Conservation (phyloP, 306 rosid genomes). For the Elaeagnus macrophylla region DNA sequence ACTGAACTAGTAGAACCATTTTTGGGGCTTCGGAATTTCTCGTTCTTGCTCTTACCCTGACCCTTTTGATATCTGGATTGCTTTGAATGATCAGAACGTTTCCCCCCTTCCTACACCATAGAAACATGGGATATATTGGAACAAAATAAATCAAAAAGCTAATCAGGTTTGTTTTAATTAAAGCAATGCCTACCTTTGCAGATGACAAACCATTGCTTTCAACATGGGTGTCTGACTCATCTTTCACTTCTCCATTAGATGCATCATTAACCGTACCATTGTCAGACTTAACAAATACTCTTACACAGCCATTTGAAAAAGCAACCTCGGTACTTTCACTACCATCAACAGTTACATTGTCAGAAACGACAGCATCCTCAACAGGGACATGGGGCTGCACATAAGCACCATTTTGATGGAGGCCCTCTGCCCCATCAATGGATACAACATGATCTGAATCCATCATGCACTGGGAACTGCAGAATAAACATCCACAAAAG, state of each 20-base stretch:
- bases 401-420: constrained; percentile 51
- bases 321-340: constrained; percentile 20
- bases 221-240: constrained; percentile 28
- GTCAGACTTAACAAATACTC: constrained; percentile 23
- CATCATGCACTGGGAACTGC: constrained; percentile 50
- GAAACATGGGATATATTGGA: constrained; percentile 19
- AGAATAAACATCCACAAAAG: constrained; percentile 13
- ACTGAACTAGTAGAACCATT: constrained; percentile 24
- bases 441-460: constrained; percentile 40
- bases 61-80: constrained; percentile 38
- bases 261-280: constrained; percentile 26
- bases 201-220: constrained; percentile 30
- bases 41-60: constrained; percentile 43
- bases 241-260: constrained; percentile 33
- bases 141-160: constrained; percentile 8
- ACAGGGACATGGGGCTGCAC: constrained; percentile 23
- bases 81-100: constrained; percentile 24
- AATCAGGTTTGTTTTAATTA: neutral
- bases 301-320: constrained; percentile 27
- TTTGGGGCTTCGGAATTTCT: constrained; percentile 34
- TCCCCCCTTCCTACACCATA: constrained; percentile 41
- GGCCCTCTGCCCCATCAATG: constrained; percentile 38
- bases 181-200: constrained; percentile 41
- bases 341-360: constrained; percentile 19
- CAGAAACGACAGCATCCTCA: constrained; percentile 31